These are phyloP conservation scores for Tolypocladium ophioglossoides DNA, from an alignment of 2,329 filamentous ascomycete species.

Conservation along the genomic window DNA sequence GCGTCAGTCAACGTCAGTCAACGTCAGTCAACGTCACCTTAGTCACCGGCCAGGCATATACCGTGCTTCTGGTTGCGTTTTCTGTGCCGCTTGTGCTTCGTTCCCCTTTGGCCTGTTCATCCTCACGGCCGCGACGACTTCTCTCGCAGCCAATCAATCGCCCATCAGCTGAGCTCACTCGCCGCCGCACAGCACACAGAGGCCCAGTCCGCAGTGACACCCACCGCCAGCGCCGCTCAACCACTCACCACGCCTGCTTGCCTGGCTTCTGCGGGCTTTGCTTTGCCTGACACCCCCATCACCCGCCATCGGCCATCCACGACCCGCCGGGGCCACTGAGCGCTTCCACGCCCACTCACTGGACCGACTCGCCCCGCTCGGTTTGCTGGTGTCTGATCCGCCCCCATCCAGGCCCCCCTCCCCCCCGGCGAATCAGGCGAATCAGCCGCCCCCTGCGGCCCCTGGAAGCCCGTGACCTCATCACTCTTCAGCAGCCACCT, in stretches of 20 bases:
- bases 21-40: too few relatives aligned
- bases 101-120: background rate
- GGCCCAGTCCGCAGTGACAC: too few relatives aligned
- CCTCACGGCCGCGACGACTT: too few relatives aligned
- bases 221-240: background rate
- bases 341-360: background rate
- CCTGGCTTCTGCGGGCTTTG: background rate
- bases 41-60: too few relatives aligned
- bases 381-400: conserved; percentile 3
- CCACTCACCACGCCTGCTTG: background rate
- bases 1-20: too few relatives aligned
- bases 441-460: conserved; percentile 8
- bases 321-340: background rate
- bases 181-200: background rate
- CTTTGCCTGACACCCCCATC: background rate
- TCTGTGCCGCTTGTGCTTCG: too few relatives aligned
- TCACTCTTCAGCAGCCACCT: conserved; percentile 8
- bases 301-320: background rate
- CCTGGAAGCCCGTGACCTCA: conserved; percentile 15
- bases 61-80: too few relatives aligned
- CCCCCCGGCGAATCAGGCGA: conserved; percentile 4
- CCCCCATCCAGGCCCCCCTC: conserved; percentile 1
- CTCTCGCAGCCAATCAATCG: background rate
- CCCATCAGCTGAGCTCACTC: conserved; percentile 1
- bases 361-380: conserved; percentile 3